Evolutionary conservation across 2,329 filamentous ascomycete species (phyloP), one percentile per base, ranked within the genome.

Genomic region (Neofusicoccum cordaticola): DNA sequence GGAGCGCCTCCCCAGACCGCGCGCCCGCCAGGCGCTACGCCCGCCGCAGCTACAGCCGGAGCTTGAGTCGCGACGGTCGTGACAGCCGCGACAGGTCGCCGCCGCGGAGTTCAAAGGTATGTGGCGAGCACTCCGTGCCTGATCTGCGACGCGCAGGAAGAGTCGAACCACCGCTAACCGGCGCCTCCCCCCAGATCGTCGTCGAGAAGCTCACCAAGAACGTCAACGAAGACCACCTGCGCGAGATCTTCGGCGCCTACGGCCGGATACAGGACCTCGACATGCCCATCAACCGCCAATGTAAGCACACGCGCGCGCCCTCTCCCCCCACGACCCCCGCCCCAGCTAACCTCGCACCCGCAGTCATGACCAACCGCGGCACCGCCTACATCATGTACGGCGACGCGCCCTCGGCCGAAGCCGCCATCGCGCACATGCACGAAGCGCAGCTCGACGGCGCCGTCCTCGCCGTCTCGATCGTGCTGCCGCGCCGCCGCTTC

Each of bases 181-280:
- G 13, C 6, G 27, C 27, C 27, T 5, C 27, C 68, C 48, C 12
- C 11, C 71, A 97, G 91, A 93, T 99, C 74, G 92, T 99, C 17
- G 90, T 99, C 52, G 95, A 99, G 78, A 93, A 96, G 68, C 84
- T 99, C 73, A 96, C 94, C 3, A 97, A 96, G 77, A 98, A 97
- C 73, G 90, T 99, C 70, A 96, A 91, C 65, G 91, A 94, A 75
- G 86, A 86, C 17, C 95, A 99, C 72, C 82, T 99, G 6, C 86
- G 87, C 69, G 95, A 99, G 75, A 97, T 99, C 66, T 99, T 99
- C 74, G 90, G 91, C 56, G 85, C 86, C 42, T 99, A 95, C 75
- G 95, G 95, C 58, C 84, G 85, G 19, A 96, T 99, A 70, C 86
- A 89, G 71, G 92, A 95, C 70, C 82, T 99, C 22, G 92, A 97